Percentiles rank a stretch among this genome's conserved stretches.
phyloP scores from a whole-genome alignment of 2,329 filamentous ascomycete genomes.

The Venturia nashicola region DNA sequence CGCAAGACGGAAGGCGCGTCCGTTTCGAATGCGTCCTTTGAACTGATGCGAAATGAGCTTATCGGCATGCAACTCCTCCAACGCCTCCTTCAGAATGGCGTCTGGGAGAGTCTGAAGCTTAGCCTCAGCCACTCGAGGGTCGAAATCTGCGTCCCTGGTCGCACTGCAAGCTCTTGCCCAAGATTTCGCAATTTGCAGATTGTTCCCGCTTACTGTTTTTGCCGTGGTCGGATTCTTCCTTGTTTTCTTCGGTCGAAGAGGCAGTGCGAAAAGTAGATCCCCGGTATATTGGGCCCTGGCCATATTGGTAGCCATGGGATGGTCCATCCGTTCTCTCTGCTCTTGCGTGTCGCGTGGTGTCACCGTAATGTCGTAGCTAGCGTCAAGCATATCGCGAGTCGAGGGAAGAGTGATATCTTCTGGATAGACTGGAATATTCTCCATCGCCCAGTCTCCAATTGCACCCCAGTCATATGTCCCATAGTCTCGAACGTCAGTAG shows the following conservation, averaged over 20 bases:
- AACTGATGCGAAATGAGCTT: constrained; percentile 27
- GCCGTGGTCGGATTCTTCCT: neutral
- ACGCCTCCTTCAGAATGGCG: neutral
- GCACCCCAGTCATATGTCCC: constrained; percentile 33
- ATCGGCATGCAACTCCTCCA: constrained; percentile 12
- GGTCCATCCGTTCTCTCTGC: constrained; percentile 6
- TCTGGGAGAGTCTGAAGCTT: constrained; percentile 13
- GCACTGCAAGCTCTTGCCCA: constrained; percentile 36
- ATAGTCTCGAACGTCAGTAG: constrained; percentile 31
- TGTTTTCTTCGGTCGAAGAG: neutral
- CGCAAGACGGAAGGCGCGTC: constrained; percentile 32
- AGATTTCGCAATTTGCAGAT: constrained; percentile 28
- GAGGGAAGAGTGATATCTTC: constrained; percentile 22
- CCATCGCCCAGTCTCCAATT: constrained; percentile 34
- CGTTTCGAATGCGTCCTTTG: constrained; percentile 26
- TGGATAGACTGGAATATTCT: constrained; percentile 22
- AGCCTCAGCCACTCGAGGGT: constrained; percentile 22
- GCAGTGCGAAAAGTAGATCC: neutral
- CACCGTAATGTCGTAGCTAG: constrained; percentile 3
- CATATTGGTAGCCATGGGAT: constrained; percentile 1
- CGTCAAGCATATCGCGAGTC: constrained; percentile 4
- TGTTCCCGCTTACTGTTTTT: neutral
- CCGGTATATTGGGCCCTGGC: neutral
- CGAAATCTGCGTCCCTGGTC: constrained; percentile 29
- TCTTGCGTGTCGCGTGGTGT: neutral